These are phyloP conservation scores for Hypoxylon subgilvum DNA, from an alignment of 495 filamentous ascomycete genomes.

Conservation along the genomic window DNA sequence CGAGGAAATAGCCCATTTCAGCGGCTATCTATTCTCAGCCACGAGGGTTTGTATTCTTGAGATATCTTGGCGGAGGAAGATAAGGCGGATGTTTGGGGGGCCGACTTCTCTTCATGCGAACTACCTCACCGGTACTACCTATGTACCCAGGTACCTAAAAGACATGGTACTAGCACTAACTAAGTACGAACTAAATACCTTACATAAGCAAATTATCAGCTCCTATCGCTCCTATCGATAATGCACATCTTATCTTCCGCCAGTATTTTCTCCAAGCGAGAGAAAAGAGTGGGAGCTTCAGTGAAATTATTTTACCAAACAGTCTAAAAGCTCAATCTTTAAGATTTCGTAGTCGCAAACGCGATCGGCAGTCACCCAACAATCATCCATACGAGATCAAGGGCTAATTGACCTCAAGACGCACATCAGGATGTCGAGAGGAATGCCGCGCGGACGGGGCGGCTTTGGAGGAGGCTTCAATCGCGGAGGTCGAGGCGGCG, in stretches of 20 bases:
- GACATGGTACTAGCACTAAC: no score
- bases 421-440: constrained; percentile 42
- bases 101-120: no score
- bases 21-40: no score
- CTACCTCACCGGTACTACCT: no score
- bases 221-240: constrained; percentile 4
- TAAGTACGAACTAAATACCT: no score
- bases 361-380: not conserved
- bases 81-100: no score
- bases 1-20: no score
- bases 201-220: no score
- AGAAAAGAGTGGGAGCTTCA: constrained; percentile 18
- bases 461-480: constrained; percentile 37
- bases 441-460: constrained; percentile 45
- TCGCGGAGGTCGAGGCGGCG: constrained; percentile 23
- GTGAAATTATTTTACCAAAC: constrained; percentile 7
- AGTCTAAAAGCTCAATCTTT: not conserved
- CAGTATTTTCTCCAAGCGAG: constrained; percentile 21
- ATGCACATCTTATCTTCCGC: constrained; percentile 6
- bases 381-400: not conserved
- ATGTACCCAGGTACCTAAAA: no score
- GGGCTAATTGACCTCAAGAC: constrained; percentile 21
- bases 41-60: no score
- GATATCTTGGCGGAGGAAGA: no score
- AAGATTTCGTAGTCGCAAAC: not conserved